These are phyloP conservation scores for Rhytidhysteron rufulum DNA, from an alignment of 2,329 filamentous ascomycete genomes.

Conservation along the genomic window DNA sequence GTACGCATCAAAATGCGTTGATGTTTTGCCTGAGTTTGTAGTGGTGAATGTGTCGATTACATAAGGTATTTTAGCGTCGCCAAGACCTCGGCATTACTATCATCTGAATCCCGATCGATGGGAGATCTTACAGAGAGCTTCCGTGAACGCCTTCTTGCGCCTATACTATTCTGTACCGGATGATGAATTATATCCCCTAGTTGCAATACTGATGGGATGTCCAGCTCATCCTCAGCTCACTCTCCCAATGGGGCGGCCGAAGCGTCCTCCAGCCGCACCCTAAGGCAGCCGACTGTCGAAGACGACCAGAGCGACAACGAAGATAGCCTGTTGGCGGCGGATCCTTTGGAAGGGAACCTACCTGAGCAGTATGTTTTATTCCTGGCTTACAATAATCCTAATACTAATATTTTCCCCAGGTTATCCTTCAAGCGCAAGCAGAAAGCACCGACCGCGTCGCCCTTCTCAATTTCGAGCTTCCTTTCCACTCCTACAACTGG, in stretches of 20 bases:
- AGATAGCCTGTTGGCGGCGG: constrained; percentile 49
- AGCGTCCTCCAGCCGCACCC: constrained; percentile 44
- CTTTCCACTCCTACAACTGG: constrained; percentile 37
- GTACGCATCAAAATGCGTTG: too few relatives aligned
- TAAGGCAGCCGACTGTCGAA: constrained; percentile 27
- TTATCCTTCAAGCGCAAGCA: constrained; percentile 71
- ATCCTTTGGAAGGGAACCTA: constrained; percentile 52
- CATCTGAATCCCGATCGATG: too few relatives aligned
- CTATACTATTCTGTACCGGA: too few relatives aligned
- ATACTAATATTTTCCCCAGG: constrained; percentile 16
- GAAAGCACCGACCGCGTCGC: constrained; percentile 39
- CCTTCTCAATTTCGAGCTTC: constrained; percentile 43
- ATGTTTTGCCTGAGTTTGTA: too few relatives aligned
- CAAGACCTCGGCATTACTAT: too few relatives aligned
- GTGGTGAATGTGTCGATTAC: too few relatives aligned
- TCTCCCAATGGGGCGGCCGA: constrained; percentile 35
- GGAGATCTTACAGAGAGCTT: too few relatives aligned
- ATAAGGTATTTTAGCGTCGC: too few relatives aligned
- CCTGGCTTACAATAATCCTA: neutral
- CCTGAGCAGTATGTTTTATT: constrained; percentile 37
- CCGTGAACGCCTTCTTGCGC: too few relatives aligned
- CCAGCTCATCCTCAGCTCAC: constrained; percentile 33
- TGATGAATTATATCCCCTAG: too few relatives aligned
- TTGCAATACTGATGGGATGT: constrained; percentile 36
- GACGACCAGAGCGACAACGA: constrained; percentile 49